Evolutionary conservation across 257 asterid genomes (phyloP), one percentile per base, ranked within the genome.

Genomic region (Phtheirospermum japonicum): DNA sequence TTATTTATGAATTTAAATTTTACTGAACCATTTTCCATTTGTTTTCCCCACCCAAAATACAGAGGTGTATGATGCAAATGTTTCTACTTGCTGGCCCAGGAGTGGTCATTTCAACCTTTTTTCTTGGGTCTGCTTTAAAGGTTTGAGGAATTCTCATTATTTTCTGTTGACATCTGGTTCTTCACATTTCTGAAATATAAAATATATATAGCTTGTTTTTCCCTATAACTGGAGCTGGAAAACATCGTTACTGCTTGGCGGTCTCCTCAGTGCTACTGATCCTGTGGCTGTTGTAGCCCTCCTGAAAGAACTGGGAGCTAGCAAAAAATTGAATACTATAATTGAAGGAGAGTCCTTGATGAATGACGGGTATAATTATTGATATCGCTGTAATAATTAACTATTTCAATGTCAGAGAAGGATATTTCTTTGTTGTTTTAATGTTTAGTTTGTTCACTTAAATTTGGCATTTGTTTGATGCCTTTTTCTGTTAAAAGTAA

Each of bases 281-380:
- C 97, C 99, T 61, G 99, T 92, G 28, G 99, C 99, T 34, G 99
- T 89, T 77, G 97, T 92, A 14, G 96, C 99, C 71, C 95, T 86
- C 61, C 77, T 92, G 74, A 92, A 85, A 80, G 99, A 92, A 54
- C 89, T 92, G 69, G 96, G 97, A 54, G 95, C 97, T 67, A 89
- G 97, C 91, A 92, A 89, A 77, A 89, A 92, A 71, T 63, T 92
- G 81, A 82, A 84, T 76, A 92, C 99, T 66, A 83, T 92, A 78
- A 89, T 92, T 75, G 99, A 92, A 79, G 99, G 99, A 71, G 99
- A 92, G 65, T 89, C 99, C 55, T 73, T 92, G 82, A 92, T 92
- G 99, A 92, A 92, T 79, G 99, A 92, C 55, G 99, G 97, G 99
- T 92, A 89, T 61, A 28, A 28, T 71, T 60, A 48, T 60, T 12